A percentile compares a stretch with the other conserved stretches of the same genome.
Conservation (phyloP, 192 early-diverging fungal genomes). For the Coemansia sp. region DNA sequence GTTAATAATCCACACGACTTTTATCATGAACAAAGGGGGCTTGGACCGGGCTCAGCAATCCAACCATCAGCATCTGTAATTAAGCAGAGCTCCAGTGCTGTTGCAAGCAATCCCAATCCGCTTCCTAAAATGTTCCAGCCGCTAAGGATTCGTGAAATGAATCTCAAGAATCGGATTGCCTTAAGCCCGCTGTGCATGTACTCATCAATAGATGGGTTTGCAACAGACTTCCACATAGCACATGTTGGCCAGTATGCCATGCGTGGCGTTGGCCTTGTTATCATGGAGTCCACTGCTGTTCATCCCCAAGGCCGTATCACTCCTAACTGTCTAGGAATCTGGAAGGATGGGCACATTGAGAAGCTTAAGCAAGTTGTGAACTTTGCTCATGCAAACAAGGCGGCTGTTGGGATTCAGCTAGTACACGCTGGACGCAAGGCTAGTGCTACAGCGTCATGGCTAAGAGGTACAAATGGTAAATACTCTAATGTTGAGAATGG, state of each 20-base stretch:
- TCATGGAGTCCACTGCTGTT: constrained; percentile 79
- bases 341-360: constrained; percentile 76
- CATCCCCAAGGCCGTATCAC: constrained; percentile 75
- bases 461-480: constrained; percentile 11
- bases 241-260: constrained; percentile 70
- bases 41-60: constrained; percentile 31
- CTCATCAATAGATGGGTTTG: constrained; percentile 63
- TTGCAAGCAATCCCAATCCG: constrained; percentile 11
- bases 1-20: constrained; percentile 19
- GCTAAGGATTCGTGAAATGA: constrained; percentile 63
- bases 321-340: constrained; percentile 76
- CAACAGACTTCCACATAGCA: constrained; percentile 67
- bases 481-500: constrained; percentile 34
- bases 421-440: constrained; percentile 84
- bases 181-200: constrained; percentile 88
- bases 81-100: constrained; percentile 27
- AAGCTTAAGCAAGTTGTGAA: constrained; percentile 50
- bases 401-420: constrained; percentile 70
- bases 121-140: constrained; percentile 66
- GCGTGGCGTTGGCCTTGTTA: constrained; percentile 74
- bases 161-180: constrained; percentile 72
- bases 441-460: constrained; percentile 33
- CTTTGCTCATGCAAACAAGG: constrained; percentile 64
- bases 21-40: constrained; percentile 35
- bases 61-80: constrained; percentile 38